Conservation (phyloP, 306 rosid species). For the Acacia acuminata region DNA sequence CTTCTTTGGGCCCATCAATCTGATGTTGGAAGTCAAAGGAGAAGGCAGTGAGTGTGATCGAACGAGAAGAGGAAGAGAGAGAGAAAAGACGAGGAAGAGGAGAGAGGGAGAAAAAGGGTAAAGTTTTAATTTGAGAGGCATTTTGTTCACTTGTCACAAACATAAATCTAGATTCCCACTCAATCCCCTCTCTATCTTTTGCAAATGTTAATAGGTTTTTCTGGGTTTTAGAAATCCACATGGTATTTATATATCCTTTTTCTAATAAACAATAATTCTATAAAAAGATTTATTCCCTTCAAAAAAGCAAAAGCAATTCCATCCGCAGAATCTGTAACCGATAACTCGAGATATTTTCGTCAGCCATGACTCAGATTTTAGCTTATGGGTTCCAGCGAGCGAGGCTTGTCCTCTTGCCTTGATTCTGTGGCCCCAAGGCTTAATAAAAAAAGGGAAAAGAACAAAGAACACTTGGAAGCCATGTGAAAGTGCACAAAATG, state of each 20-base stretch:
- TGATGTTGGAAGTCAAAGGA: accelerated
- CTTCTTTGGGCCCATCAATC: too few species aligned
- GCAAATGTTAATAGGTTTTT: too few species aligned
- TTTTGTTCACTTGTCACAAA: too few species aligned
- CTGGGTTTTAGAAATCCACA: too few species aligned
- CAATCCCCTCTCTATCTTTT: too few species aligned
- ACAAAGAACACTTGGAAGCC: neutral
- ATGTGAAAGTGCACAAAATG: neutral
- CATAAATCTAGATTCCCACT: too few species aligned
- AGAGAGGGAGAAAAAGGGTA: too few species aligned
- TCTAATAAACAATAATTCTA: neutral
- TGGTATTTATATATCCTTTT: too few species aligned
- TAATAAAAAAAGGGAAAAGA: neutral
- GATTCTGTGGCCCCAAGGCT: neutral
- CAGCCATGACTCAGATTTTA: neutral
- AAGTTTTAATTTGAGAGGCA: too few species aligned
- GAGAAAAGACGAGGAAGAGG: too few species aligned
- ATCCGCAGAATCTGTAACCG: neutral
- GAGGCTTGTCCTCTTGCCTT: neutral
- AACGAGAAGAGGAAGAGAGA: too few species aligned
- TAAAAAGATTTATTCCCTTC: neutral
- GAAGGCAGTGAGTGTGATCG: too few species aligned
- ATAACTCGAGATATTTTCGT: neutral
- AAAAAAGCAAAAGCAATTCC: neutral
- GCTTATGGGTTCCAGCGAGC: neutral